Evolutionary conservation across 345 rosid species (phyloP).

Genomic region (Abelmoschus esculentus): DNA sequence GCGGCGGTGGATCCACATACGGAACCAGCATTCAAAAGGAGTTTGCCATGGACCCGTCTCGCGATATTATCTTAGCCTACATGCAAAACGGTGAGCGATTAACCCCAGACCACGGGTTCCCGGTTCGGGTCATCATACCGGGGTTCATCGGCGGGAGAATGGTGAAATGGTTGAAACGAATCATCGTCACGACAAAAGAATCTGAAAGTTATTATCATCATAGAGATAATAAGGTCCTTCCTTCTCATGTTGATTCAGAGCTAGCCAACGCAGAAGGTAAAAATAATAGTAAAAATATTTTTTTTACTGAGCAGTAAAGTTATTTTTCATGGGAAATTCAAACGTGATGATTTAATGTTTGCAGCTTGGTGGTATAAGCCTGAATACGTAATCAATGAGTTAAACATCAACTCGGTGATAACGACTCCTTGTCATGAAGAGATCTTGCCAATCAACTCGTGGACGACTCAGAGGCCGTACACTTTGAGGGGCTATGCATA

Average conservation of each 20-base stretch:
- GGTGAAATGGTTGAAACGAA: slow-evolving; percentile 91
- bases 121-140: slow-evolving; percentile 72
- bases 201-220: slow-evolving; percentile 76
- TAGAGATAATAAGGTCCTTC: slow-evolving; percentile 77
- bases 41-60: slow-evolving; percentile 72
- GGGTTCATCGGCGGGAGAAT: slow-evolving; percentile 92
- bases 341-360: not conserved
- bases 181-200: slow-evolving; percentile 67
- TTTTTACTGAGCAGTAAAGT: not conserved
- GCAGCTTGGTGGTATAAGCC: slow-evolving; percentile 97
- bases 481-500: slow-evolving; percentile 80
- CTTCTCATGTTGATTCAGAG: slow-evolving; percentile 83
- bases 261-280: slow-evolving; percentile 85
- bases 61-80: slow-evolving; percentile 82
- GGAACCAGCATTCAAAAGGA: slow-evolving; percentile 72
- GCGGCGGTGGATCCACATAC: slow-evolving; percentile 92
- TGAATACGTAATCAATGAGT: slow-evolving; percentile 75
- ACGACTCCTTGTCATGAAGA: slow-evolving; percentile 85
- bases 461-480: slow-evolving; percentile 77
- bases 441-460: slow-evolving; percentile 69
- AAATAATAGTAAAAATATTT: not conserved
- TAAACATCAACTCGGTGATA: slow-evolving; percentile 81
- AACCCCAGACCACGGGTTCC: slow-evolving; percentile 86
- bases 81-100: slow-evolving; percentile 91
- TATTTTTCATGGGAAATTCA: not conserved